These are phyloP conservation scores for Chenopodium formosanum DNA, from an alignment of 148 eudicot species.

Conservation along the genomic window DNA sequence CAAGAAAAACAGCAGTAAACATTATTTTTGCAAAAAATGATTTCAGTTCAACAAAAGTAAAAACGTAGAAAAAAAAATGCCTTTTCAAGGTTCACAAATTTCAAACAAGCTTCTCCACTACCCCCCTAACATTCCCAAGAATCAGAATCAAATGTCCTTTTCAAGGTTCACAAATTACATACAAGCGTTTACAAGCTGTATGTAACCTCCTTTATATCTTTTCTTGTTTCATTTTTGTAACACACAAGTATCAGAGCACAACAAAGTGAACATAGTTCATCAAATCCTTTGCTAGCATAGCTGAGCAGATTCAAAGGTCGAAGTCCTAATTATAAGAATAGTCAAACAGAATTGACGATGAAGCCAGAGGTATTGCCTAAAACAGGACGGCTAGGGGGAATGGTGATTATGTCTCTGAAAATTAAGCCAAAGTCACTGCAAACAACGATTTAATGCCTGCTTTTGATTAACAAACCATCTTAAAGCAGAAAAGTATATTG, in stretches of 20 bases:
- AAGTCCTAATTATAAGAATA: background rate
- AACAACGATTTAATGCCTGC: background rate
- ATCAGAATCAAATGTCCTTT: background rate
- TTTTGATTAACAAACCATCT: background rate
- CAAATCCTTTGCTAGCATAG: background rate
- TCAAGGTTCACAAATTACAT: background rate
- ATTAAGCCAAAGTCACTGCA: background rate
- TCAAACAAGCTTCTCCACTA: background rate
- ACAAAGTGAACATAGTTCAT: background rate
- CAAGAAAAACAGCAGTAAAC: too few relatives aligned
- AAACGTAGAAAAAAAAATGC: background rate
- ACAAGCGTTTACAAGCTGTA: background rate
- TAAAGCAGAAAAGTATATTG: background rate
- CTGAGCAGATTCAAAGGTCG: background rate
- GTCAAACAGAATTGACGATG: background rate
- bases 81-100: too few relatives aligned
- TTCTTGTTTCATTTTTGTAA: background rate
- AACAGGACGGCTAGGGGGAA: background rate
- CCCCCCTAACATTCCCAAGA: background rate
- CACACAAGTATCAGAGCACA: background rate
- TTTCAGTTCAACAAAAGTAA: too few relatives aligned
- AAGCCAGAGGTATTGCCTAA: background rate
- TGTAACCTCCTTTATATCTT: too few relatives aligned
- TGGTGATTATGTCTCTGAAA: background rate
- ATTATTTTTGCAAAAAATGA: too few relatives aligned